Evolutionary conservation across 169 alveolate genomes (phyloP), one percentile per base, ranked within the genome.

Genomic region (Plasmodium blacklocki): DNA sequence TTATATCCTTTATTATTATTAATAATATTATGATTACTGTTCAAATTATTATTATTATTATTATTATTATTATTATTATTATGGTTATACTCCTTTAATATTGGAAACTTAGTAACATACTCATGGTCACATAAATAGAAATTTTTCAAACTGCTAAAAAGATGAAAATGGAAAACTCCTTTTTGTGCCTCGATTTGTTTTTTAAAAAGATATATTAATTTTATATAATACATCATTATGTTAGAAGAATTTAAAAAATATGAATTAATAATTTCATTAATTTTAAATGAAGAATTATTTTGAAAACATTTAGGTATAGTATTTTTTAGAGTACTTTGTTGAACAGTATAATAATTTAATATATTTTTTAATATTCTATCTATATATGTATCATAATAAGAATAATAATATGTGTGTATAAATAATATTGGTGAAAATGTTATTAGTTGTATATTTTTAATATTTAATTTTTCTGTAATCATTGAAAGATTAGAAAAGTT

Each of bases 181-280:
- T 71, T 56, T 8, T 32, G 4, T 64, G 89, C 89, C 9, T 49
- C 76, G 0, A 78, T 3, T 47, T 78, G 89, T 19, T 64, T 50
- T 58, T 78, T 78, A 64, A 66, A 78, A 49, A 66, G 52, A 58
- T 64, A 78, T 59, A 78, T 47, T 47, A 78, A 66, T 23, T 78
- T 78, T 21, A 78, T 64, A 52, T 64, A 78, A 49, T 78, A 78
- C 23, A 78, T 64, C 18, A 78, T 9, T 12, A 78, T 78, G 39
- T 66, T 78, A 19, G 89, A 64, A 14, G 89, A 47, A 45, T 78
- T 78, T 70, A 78, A 78, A 66, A 78, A 52, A 32, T 78, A 66
- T 2, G 89, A 68, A 50, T 78, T 78, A 19, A 66, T 47, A 78
- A 78, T 78, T 78, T 78, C 89, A 59, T 78, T 78, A 56, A 78